Evolutionary conservation across 1,284 basidiomycete genomes (phyloP).

Genomic region (Leccinum olivaceoglutinosum): DNA sequence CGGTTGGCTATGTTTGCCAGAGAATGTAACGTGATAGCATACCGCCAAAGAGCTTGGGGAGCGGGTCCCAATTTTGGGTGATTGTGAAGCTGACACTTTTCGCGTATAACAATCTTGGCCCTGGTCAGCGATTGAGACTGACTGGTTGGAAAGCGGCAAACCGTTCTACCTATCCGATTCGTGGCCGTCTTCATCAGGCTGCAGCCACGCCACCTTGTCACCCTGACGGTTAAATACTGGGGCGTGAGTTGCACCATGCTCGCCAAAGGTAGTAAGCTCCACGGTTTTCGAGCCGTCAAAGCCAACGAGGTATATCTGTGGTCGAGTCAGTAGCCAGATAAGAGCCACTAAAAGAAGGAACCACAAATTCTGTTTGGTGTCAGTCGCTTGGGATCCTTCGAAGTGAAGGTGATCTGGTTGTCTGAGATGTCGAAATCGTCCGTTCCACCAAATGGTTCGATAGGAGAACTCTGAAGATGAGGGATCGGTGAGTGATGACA

Average conservation of each 20-base stretch:
- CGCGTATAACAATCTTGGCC: conserved; percentile 74
- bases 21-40: conserved; percentile 1
- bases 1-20: not conserved
- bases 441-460: conserved; percentile 77
- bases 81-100: conserved; percentile 66
- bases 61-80: conserved; percentile 78
- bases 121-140: no score
- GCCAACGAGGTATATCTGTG: conserved; percentile 61
- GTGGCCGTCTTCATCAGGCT: conserved; percentile 64
- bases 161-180: no score
- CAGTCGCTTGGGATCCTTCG: conserved; percentile 80
- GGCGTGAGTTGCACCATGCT: conserved; percentile 74
- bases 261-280: conserved; percentile 68
- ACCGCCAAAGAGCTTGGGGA: conserved; percentile 45
- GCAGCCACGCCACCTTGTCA: conserved; percentile 78
- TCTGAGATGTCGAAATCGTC: conserved; percentile 74
- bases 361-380: conserved; percentile 73
- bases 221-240: conserved; percentile 67
- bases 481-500: conserved; percentile 3
- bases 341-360: not conserved
- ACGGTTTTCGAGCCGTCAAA: conserved; percentile 44
- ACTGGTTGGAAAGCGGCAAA: no score
- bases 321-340: conserved; percentile 7
- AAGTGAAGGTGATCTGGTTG: conserved; percentile 71
- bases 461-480: conserved; percentile 53